phyloP scores from a whole-genome alignment of 2,329 filamentous ascomycete species.

The Pyrenophora teres region DNA sequence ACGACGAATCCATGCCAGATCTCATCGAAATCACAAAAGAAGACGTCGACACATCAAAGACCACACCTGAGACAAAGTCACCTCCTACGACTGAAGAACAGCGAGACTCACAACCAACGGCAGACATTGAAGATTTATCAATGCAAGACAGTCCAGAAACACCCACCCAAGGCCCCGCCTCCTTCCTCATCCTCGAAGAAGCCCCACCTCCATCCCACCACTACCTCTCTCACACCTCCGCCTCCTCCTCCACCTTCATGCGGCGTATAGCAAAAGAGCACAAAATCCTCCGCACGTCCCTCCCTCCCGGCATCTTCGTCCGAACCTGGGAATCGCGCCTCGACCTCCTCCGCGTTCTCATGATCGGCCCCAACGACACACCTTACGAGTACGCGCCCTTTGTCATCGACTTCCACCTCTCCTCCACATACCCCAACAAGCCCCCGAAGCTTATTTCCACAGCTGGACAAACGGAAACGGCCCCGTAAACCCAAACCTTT shows the following conservation, averaged over 20 bases:
- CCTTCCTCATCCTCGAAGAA: constrained; percentile 46
- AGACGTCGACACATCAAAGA: constrained; percentile 38
- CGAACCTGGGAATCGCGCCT: constrained; percentile 64
- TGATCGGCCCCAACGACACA: constrained; percentile 63
- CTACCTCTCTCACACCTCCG: constrained; percentile 46
- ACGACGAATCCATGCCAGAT: constrained; percentile 42
- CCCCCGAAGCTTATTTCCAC: constrained; percentile 63
- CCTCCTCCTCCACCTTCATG: constrained; percentile 51
- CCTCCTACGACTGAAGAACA: constrained; percentile 29
- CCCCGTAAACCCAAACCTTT: constrained; percentile 65
- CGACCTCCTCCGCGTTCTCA: constrained; percentile 62
- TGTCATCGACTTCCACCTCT: constrained; percentile 62
- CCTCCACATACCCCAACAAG: constrained; percentile 54
- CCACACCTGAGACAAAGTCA: constrained; percentile 42
- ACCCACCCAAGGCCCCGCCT: constrained; percentile 12
- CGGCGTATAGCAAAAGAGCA: constrained; percentile 63
- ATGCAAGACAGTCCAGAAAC: constrained; percentile 17
- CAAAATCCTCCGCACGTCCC: constrained; percentile 58
- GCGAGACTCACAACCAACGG: constrained; percentile 4
- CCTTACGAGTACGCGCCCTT: constrained; percentile 66
- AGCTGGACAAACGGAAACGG: constrained; percentile 60
- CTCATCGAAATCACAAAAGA: constrained; percentile 20
- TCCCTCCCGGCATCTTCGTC: constrained; percentile 62
- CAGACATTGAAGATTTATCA: constrained; percentile 3
- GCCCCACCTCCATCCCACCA: constrained; percentile 42